Evolutionary conservation across 1,284 basidiomycete genomes (phyloP).

Genomic region (Tilletia indica): DNA sequence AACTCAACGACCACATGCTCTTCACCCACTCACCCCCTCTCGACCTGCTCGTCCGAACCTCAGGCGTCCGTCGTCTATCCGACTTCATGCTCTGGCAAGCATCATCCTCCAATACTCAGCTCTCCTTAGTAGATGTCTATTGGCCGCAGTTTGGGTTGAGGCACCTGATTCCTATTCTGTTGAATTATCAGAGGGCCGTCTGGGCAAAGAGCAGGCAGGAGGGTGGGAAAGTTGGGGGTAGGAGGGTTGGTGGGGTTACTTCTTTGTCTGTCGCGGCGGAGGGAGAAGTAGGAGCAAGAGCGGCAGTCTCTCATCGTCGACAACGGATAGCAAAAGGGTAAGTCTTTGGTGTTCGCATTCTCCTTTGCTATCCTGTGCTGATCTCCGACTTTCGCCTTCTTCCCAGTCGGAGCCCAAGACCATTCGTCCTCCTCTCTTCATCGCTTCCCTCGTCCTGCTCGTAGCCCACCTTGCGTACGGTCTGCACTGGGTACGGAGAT

Average conservation of each 20-base stretch:
- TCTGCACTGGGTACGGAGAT: background rate
- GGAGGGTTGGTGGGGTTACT: background rate
- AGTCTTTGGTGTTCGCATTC: too few relatives aligned
- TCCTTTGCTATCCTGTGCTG: background rate
- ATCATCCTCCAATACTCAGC: slow-evolving; percentile 65
- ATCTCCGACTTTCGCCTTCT: background rate
- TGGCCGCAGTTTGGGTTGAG: slow-evolving; percentile 93
- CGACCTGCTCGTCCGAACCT: slow-evolving; percentile 87
- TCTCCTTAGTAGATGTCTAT: slow-evolving; percentile 85
- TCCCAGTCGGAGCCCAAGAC: background rate
- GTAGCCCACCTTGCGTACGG: background rate
- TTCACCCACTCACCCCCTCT: slow-evolving; percentile 72
- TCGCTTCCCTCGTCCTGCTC: background rate
- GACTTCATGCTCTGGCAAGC: slow-evolving; percentile 96
- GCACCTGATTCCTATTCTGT: slow-evolving; percentile 79
- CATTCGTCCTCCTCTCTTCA: background rate
- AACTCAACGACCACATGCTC: slow-evolving; percentile 37
- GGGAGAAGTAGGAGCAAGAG: too few relatives aligned
- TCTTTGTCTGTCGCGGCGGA: too few relatives aligned
- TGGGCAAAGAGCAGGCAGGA: slow-evolving; percentile 55
- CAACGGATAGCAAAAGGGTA: background rate
- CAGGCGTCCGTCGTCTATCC: slow-evolving; percentile 82
- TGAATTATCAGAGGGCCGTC: slow-evolving; percentile 71
- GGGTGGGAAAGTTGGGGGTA: background rate
- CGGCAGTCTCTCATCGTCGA: too few relatives aligned